phyloP scores from a whole-genome alignment of 2,329 filamentous ascomycete genomes.

The Dothistroma pini region DNA sequence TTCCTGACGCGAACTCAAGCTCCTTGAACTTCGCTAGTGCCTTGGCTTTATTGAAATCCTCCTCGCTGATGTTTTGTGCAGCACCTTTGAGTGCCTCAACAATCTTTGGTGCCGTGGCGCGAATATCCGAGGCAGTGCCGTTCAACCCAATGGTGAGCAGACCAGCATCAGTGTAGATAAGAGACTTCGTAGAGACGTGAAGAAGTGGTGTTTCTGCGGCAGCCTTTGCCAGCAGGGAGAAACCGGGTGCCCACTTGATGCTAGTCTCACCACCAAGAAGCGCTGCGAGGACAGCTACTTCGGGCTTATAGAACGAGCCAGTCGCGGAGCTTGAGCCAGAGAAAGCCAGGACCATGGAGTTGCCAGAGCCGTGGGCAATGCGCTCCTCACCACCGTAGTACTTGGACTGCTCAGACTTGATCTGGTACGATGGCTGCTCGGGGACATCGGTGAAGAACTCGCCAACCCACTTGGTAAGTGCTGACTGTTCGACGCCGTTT shows the following conservation, averaged over 20 bases:
- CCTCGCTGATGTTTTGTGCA: slow-evolving; percentile 66
- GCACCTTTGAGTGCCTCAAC: slow-evolving; percentile 81
- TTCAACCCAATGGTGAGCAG: slow-evolving; percentile 79
- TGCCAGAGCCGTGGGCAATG: slow-evolving; percentile 70
- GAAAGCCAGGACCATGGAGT: slow-evolving; percentile 87
- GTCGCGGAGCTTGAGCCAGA: slow-evolving; percentile 77
- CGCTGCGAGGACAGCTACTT: slow-evolving; percentile 79
- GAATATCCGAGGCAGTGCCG: slow-evolving; percentile 69
- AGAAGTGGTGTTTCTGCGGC: slow-evolving; percentile 63
- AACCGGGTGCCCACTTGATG: slow-evolving; percentile 95
- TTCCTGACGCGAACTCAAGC: slow-evolving; percentile 75
- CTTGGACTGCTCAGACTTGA: slow-evolving; percentile 65
- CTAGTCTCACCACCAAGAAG: slow-evolving; percentile 85
- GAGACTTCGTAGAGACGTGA: slow-evolving; percentile 69
- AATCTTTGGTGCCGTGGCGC: slow-evolving; percentile 68
- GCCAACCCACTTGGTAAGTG: slow-evolving; percentile 83
- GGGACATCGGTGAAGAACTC: slow-evolving; percentile 82
- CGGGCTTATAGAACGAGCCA: slow-evolving; percentile 75
- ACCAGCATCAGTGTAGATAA: slow-evolving; percentile 89
- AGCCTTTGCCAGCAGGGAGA: slow-evolving; percentile 83
- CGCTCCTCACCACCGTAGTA: slow-evolving; percentile 97
- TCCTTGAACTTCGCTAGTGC: slow-evolving; percentile 91
- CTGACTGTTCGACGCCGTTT: slow-evolving; percentile 74
- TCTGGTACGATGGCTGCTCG: slow-evolving; percentile 47
- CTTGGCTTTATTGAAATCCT: slow-evolving; percentile 87